Base-by-base conservation (phyloP, 1,284 basidiomycete genomes). In the Austropuccinia psidii region DNA sequence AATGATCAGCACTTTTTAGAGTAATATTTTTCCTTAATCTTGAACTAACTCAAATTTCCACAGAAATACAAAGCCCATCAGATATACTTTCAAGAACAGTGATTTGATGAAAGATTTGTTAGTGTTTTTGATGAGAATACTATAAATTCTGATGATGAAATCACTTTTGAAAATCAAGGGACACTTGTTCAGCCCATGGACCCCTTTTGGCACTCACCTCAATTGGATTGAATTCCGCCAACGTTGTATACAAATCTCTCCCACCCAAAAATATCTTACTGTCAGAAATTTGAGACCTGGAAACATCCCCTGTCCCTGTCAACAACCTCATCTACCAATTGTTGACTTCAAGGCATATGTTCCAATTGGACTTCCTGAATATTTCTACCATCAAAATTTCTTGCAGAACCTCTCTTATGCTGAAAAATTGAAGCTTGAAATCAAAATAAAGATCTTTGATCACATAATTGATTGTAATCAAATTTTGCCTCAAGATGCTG, bases 41-140 rank as follows among this genome's bases (percentile, higher is more conserved):
- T 37, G 31, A 27, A 17, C 8, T 7, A 13, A 2, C 33, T 43
- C 13, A 24, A 45, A 21, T 27, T 19, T 13, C 58, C 19, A 27
- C 29, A 70, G 67, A 70, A 70, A 70, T 70, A 54, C n/a, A 35
- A 45, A 19, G 66, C 41, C 19, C 50, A 43, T 13, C 66, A 69
- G 41, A 31, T 69, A 21, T 69, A 69, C 41, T 54, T 69, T 45
- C 66, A 69, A 69, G 24, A 69, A 33, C 54, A 69, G 33, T 50
- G 66, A 19, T 17, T 69, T 24, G 35, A 69, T 55, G 0, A n/a
- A 21, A 31, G 54, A 21, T 69, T 69, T 37, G 37, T 69, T 15
- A 45, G 43, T 24, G 52, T 54, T 4, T 69, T 69, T 39, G 27
- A 69, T 21, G 54, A 69, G 5, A 69, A 69, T n/a, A 17, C 37